Evolutionary conservation across 352 stramenopile genomes (phyloP), one percentile per base, ranked within the genome.

Genomic region (Pythium coloratum): DNA sequence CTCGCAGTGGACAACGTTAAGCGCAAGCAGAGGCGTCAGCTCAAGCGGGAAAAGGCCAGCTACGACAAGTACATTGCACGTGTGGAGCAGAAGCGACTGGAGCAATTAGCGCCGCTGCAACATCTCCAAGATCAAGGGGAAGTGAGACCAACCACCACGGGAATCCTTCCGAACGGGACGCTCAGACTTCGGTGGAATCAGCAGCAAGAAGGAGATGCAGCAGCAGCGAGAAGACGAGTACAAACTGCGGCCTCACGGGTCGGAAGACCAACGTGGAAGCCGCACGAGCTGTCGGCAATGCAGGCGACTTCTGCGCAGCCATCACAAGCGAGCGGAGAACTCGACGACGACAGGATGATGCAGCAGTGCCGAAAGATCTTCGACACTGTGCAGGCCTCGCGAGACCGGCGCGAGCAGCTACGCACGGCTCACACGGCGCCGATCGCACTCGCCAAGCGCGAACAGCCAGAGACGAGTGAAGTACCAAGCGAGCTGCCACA

Each of bases 1-100:
- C 71, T 88, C 12, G 73, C 71, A 0, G 62, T 68, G 18, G 73
- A 89, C 59, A 79, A 73, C 20, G 59, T 67, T 8, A 82, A 81
- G 40, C 80, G 73, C 46, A 88, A 84, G 28, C 67, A 77, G 56
- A 69, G 66, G 0, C 71, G 73, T 33, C 76, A 70, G 20, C 69
- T 46, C 16, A 60, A 75, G 16, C 80, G 82, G 16, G 62, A 79
- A 24, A 65, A 71, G 26, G 66, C 73, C n/a, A 76, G 58, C 7
- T 79, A 75, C 18, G 51, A 81, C 20, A 70, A 67, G 46, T 74
- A 72, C 53, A 44, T 81, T 24, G 70, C 55, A 1, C 71, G 57
- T 14, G 64, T 78, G 26, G 72, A 78, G 38, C 34, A 63, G 32
- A 84, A 80, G 30, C 64, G 71, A 1, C 53, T 55, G 3, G 44